Conservation (phyloP, 169 alveolate genomes). For the Cryptosporidium meleagridis region DNA sequence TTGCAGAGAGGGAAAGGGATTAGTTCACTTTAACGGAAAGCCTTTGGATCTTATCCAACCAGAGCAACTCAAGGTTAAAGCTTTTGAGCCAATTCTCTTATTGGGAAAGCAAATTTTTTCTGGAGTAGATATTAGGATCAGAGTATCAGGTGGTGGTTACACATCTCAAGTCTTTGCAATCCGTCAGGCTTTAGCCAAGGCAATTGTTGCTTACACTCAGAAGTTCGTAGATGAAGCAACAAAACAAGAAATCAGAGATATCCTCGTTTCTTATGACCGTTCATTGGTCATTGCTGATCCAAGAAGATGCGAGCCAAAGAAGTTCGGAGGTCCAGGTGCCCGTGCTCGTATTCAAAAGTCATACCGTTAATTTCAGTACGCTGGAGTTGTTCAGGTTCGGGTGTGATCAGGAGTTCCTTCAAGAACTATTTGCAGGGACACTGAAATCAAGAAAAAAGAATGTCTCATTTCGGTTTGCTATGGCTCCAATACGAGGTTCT, state of each 20-base stretch:
- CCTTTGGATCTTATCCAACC: conserved; percentile 96
- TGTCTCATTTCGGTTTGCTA: not conserved
- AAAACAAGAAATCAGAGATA: conserved; percentile 93
- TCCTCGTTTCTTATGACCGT: conserved; percentile 97
- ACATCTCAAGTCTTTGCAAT: conserved; percentile 96
- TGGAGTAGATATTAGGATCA: conserved; percentile 94
- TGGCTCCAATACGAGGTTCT: not conserved
- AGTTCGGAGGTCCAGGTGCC: conserved; percentile 99
- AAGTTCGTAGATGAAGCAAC: conserved; percentile 96
- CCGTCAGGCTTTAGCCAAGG: conserved; percentile 98
- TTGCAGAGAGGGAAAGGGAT: conserved; percentile 93
- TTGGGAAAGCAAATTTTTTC: conserved; percentile 94
- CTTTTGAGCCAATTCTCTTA: conserved; percentile 96
- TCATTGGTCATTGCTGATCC: conserved; percentile 99
- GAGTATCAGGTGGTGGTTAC: conserved; percentile 99
- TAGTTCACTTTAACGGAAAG: conserved; percentile 96
- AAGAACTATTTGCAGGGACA: not conserved
- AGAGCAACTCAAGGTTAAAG: conserved; percentile 93
- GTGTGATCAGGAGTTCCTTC: not conserved
- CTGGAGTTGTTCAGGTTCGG: not conserved
- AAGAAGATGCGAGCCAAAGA: conserved; percentile 99
- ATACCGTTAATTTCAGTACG: conserved; percentile 90
- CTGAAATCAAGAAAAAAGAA: not conserved
- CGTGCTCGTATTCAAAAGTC: conserved; percentile 99
- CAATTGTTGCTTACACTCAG: conserved; percentile 97